These are phyloP conservation scores for Aspergillus asperescens DNA, from an alignment of 495 filamentous ascomycete species.

Conservation along the genomic window DNA sequence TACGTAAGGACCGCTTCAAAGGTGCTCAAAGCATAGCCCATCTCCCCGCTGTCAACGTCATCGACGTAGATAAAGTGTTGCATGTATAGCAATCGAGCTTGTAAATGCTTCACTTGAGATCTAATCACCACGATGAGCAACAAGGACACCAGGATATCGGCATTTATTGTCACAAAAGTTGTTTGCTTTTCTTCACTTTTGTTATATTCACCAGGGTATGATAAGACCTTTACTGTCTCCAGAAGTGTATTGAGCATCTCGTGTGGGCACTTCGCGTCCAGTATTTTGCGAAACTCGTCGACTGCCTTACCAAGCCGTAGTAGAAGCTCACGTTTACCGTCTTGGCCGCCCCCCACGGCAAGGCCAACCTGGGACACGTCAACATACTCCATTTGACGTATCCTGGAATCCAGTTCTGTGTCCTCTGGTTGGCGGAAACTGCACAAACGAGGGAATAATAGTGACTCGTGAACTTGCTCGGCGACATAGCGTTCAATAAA, in stretches of 20 bases:
- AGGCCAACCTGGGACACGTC: constrained; percentile 95
- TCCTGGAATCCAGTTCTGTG: constrained; percentile 82
- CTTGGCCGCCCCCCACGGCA: constrained; percentile 63
- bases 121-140: constrained; percentile 90
- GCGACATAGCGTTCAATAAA: constrained; percentile 93
- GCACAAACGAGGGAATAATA: constrained; percentile 78
- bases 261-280: constrained; percentile 77
- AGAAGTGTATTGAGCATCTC: constrained; percentile 91
- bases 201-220: constrained; percentile 44
- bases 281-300: constrained; percentile 85
- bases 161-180: constrained; percentile 77
- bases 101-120: constrained; percentile 80
- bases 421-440: constrained; percentile 75
- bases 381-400: constrained; percentile 86
- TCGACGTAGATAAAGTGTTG: constrained; percentile 94
- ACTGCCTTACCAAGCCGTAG: constrained; percentile 68
- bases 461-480: constrained; percentile 84
- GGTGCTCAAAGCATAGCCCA: constrained; percentile 94
- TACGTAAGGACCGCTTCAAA: constrained; percentile 94
- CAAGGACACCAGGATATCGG: constrained; percentile 90
- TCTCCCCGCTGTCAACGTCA: constrained; percentile 94
- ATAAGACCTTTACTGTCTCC: constrained; percentile 79
- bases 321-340: constrained; percentile 67
- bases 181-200: constrained; percentile 52
- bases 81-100: constrained; percentile 86